Percentiles rank a stretch among this genome's conserved stretches.
Conservation (phyloP, 140 eudicot species). For the Erigeron philadelphicus region DNA sequence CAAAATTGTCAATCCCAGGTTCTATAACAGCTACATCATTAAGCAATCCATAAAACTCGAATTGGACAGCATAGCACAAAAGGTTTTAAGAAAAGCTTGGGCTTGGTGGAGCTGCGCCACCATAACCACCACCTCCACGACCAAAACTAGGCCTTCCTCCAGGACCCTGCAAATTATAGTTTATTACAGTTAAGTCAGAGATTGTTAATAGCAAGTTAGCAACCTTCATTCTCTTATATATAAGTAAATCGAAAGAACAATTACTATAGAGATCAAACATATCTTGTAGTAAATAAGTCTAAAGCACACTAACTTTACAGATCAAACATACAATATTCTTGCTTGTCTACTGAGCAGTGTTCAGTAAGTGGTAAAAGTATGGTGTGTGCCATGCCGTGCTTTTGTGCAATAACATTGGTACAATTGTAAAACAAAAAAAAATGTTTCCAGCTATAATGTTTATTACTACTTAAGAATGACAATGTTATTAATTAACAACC, state of each 20-base stretch:
- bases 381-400: no score
- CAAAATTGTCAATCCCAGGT: not conserved
- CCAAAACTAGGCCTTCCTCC: conserved; percentile 37
- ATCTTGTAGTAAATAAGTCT: not conserved
- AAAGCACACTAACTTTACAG: no score
- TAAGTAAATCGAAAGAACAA: not conserved
- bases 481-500: no score
- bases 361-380: no score
- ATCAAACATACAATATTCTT: no score
- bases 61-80: not conserved
- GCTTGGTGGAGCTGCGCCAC: conserved; percentile 49
- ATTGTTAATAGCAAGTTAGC: not conserved
- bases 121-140: conserved; percentile 40
- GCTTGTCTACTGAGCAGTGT: no score
- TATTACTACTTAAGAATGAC: no score
- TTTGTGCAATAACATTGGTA: no score
- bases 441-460: no score
- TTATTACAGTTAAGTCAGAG: not conserved
- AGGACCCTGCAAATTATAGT: conserved; percentile 35
- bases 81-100: conserved; percentile 21
- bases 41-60: not conserved
- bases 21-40: not conserved
- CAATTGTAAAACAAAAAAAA: no score
- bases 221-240: not conserved
- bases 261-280: not conserved